Evolutionary conservation across 768 basidiomycete species (phyloP), one percentile per base, ranked within the genome.

Genomic region (Leccinum broughii): DNA sequence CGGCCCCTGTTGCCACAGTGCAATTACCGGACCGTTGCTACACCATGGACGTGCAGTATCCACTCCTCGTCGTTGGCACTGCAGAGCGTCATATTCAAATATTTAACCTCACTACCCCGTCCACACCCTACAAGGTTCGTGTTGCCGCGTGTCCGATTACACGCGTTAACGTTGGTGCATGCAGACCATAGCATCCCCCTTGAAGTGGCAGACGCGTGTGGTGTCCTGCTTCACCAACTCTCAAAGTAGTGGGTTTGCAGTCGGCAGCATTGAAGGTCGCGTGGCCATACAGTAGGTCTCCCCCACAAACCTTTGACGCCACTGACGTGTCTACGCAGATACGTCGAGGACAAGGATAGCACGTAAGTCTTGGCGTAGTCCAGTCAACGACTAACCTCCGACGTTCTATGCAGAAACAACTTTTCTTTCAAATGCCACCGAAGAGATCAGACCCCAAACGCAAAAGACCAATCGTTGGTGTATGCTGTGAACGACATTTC

Each of bases 121-220:
- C 82, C 24, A 81, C 85, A 1, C 76, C 90, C 1, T 92, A 87
- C 80, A 92, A 91, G 79, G 93, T 57, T 52, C 44, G 76, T 68
- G 57, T 24, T 61, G 58, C 58, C 54, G 55, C 58, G 15, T 41
- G 1, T 59, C 50, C 54, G 28, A 24, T 39, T 22, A n/a, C 48
- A 51, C 22, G 44, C 37, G 5, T 51, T 58, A 5, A 64, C 50
- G 10, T 64, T 51, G 50, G 51, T 49, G 32, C 53, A 15, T 20
- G 48, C 66, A 96, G 92, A 87, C 84, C 24, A 88, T 93, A 61
- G 76, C 78, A 26, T 96, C 94, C 1, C 94, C 96, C 1, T 75
- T 98, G 61, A 97, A 96, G 70, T 94, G 90, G 91, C 93, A 96
- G 77, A 95, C 93, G 14, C 85, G 93, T 35, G 89, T 91, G 5